These are phyloP conservation scores for Albifimbria verrucaria DNA, from an alignment of 2,329 filamentous ascomycete genomes.

Conservation along the genomic window DNA sequence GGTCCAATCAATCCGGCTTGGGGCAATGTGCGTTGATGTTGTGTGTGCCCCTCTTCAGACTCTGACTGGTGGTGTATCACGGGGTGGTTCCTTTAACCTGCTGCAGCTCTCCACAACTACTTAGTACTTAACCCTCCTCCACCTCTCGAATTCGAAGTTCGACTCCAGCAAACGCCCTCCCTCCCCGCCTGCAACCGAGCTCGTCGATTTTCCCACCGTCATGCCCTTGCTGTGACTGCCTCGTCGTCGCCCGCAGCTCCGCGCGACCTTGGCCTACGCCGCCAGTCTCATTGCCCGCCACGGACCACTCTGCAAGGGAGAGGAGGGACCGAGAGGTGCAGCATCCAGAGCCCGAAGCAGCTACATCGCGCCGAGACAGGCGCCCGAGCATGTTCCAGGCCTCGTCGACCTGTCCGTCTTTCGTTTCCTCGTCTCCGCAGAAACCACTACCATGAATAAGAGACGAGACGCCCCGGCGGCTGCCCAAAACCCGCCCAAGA, in stretches of 20 bases:
- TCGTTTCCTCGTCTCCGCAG: slow-evolving; percentile 13
- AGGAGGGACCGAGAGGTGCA: neutral
- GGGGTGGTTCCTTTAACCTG: neutral
- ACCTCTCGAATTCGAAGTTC: neutral
- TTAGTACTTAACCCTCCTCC: neutral
- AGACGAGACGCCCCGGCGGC: slow-evolving; percentile 23
- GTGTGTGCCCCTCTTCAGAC: neutral
- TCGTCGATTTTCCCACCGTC: slow-evolving; percentile 8
- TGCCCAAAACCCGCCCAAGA: slow-evolving; percentile 30
- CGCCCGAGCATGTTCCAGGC: slow-evolving; percentile 14
- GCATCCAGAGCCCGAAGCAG: slow-evolving; percentile 7
- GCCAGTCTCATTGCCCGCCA: neutral
- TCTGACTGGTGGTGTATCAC: neutral
- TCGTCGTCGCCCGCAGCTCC: slow-evolving; percentile 18
- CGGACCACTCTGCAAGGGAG: slow-evolving; percentile 3
- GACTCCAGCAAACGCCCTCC: neutral
- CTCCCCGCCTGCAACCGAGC: no score
- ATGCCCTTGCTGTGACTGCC: slow-evolving; percentile 26
- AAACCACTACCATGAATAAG: slow-evolving; percentile 21
- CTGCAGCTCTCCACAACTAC: neutral
- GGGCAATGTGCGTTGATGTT: neutral
- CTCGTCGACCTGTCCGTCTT: slow-evolving; percentile 17
- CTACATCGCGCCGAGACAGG: slow-evolving; percentile 13
- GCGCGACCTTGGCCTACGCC: slow-evolving; percentile 16
- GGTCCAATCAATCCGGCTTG: no score